These are phyloP conservation scores for Phaseolus lunatus DNA, from an alignment of 306 rosid species.

Conservation along the genomic window DNA sequence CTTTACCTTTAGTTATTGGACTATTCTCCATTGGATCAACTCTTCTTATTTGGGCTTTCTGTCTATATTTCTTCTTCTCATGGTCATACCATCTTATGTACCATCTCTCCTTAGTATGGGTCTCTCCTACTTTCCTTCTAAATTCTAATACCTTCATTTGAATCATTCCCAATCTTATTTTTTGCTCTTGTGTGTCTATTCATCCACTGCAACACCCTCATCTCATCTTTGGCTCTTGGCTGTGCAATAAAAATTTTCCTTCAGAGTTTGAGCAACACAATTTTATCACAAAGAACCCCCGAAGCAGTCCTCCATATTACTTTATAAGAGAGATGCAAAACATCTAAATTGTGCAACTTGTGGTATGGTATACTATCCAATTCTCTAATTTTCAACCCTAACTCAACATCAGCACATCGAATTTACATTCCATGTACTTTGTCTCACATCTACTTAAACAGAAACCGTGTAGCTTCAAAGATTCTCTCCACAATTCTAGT, in stretches of 20 bases:
- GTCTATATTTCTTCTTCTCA: neutral
- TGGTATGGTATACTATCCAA: neutral
- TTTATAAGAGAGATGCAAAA: neutral
- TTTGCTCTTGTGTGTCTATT: neutral
- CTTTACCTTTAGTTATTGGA: neutral
- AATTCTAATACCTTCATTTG: neutral
- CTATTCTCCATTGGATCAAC: neutral
- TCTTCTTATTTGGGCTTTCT: neutral
- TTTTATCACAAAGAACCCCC: neutral
- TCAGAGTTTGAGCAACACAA: neutral
- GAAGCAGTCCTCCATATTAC: neutral
- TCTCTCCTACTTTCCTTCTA: neutral
- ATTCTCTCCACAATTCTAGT: neutral
- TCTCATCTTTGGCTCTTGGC: neutral
- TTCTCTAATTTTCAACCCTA: neutral
- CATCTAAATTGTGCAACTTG: neutral
- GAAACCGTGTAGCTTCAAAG: neutral
- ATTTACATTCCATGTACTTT: neutral
- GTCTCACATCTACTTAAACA: neutral
- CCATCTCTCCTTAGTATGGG: neutral
- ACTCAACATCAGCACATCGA: neutral
- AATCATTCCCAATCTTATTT: constrained; percentile 1
- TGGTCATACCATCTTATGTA: neutral
- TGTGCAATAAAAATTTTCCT: neutral
- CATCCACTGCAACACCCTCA: neutral